A percentile compares a stretch with the other conserved stretches of the same genome.
phyloP scores from a whole-genome alignment of 2,329 filamentous ascomycete genomes.

The Fusarium sp. region DNA sequence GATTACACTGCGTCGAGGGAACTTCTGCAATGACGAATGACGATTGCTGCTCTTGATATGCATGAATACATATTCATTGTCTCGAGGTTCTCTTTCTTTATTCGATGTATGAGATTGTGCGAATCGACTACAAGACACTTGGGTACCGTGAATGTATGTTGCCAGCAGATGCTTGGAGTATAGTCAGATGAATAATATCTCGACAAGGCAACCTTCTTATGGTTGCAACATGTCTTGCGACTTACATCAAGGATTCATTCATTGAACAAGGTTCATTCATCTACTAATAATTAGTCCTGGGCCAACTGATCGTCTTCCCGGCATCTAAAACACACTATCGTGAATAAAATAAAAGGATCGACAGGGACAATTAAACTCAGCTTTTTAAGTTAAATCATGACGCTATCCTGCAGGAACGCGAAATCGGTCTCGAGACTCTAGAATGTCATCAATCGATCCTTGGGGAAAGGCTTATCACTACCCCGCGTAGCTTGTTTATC shows the following conservation, averaged over 20 bases:
- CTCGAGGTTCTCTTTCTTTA: background rate
- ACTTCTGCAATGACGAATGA: background rate
- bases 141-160: background rate
- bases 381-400: conserved; percentile 32
- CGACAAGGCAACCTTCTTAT: background rate
- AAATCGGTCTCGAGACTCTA: background rate
- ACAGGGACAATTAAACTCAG: conserved; percentile 22
- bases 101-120: background rate
- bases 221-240: background rate
- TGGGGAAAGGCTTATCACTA: conserved; percentile 9
- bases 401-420: conserved; percentile 30
- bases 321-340: background rate
- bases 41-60: background rate
- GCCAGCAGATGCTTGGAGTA: background rate
- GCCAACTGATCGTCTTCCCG: background rate
- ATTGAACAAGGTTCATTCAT: background rate
- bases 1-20: too few relatives aligned
- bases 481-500: background rate
- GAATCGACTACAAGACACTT: too few relatives aligned
- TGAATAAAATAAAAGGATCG: conserved; percentile 1
- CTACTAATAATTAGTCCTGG: background rate
- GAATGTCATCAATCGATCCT: conserved; percentile 2
- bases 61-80: background rate
- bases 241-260: background rate
- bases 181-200: background rate